Conservation (phyloP, 352 stramenopile species). For the Peronospora belbahrii region DNA sequence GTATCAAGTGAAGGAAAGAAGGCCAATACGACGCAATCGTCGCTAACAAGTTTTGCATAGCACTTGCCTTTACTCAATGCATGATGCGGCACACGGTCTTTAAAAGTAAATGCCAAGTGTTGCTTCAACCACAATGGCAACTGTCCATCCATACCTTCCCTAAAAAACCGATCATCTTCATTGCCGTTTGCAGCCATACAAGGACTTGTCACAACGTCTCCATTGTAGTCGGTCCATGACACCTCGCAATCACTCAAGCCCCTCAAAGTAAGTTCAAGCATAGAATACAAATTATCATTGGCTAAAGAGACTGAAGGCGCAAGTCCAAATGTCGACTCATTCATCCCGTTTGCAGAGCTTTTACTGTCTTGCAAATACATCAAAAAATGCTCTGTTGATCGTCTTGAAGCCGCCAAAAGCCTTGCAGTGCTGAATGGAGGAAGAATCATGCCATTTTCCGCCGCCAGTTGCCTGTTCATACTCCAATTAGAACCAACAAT, state of each 20-base stretch:
- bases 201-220: conserved; percentile 24
- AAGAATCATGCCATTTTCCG: conserved; percentile 44
- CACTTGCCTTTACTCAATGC: conserved; percentile 71
- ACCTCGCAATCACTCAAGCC: conserved; percentile 82
- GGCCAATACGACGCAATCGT: conserved; percentile 63
- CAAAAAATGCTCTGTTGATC: conserved; percentile 72
- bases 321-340: conserved; percentile 1
- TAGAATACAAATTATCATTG: conserved; percentile 82
- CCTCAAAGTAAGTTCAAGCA: conserved; percentile 69
- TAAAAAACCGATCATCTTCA: conserved; percentile 37
- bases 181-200: conserved; percentile 6
- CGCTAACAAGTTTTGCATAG: conserved; percentile 74
- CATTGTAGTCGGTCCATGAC: conserved; percentile 73
- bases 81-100: conserved; percentile 26
- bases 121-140: conserved; percentile 72
- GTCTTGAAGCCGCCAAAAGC: conserved; percentile 52
- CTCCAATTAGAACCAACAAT: conserved; percentile 55
- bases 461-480: conserved; percentile 34
- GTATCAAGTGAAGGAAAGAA: conserved; percentile 70
- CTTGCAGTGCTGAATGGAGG: conserved; percentile 82
- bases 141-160: conserved; percentile 41
- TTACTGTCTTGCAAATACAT: conserved; percentile 69
- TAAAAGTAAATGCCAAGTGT: conserved; percentile 34
- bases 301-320: conserved; percentile 38
- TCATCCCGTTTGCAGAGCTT: neutral